phyloP scores from a whole-genome alignment of 106 monocot genomes.

The Amphibolis antarctica region DNA sequence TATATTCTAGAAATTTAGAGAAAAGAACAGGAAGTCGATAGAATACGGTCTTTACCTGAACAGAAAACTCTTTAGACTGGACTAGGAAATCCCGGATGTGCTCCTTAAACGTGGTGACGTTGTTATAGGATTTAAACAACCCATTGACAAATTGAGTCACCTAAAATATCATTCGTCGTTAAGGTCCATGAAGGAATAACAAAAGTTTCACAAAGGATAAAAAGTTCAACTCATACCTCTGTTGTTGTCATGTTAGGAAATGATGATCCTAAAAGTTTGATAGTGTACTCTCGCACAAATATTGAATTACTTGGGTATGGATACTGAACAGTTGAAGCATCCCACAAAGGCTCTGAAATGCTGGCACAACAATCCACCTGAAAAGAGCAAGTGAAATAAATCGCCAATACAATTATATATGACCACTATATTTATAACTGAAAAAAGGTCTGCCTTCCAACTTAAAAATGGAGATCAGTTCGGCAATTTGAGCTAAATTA shows the following conservation, averaged over 20 bases:
- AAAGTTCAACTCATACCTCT: constrained; percentile 36
- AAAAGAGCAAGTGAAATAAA: not conserved
- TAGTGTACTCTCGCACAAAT: constrained; percentile 92
- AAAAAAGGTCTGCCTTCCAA: too few species aligned
- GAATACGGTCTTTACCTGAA: constrained; percentile 46
- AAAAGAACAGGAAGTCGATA: not conserved
- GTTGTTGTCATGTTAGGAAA: constrained; percentile 87
- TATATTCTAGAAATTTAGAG: not conserved
- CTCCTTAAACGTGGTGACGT: constrained; percentile 71
- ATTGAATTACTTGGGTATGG: constrained; percentile 67
- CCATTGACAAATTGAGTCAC: constrained; percentile 90
- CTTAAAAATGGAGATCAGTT: not conserved
- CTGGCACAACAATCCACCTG: constrained; percentile 68
- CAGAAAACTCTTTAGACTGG: constrained; percentile 98
- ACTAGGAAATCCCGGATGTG: constrained; percentile 91
- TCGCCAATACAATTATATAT: too few species aligned
- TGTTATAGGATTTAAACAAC: constrained; percentile 64
- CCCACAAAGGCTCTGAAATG: constrained; percentile 97
- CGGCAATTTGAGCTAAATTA: not conserved
- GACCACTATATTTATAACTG: too few species aligned
- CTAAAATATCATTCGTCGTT: constrained; percentile 18
- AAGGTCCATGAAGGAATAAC: not conserved
- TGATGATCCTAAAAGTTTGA: constrained; percentile 76
- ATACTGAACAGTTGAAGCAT: constrained; percentile 56
- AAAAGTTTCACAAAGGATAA: not conserved